phyloP scores from a whole-genome alignment of 805 yeast species.

The Saturnispora quitensis region DNA sequence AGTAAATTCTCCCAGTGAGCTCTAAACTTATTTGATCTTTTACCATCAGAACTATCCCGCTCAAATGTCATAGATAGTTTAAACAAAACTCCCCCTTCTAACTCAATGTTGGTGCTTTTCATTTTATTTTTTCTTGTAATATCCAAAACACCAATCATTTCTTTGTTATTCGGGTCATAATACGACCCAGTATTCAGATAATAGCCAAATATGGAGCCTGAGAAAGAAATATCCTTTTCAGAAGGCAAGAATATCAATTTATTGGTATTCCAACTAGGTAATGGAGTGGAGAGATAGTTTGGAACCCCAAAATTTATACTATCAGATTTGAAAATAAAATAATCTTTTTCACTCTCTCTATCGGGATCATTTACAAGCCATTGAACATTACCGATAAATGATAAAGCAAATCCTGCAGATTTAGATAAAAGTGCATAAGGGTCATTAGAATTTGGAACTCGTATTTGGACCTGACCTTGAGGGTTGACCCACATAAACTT shows the following conservation, averaged over 20 bases:
- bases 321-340: constrained; percentile 55
- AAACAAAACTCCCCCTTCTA: constrained; percentile 54
- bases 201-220: constrained; percentile 21
- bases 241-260: constrained; percentile 39
- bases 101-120: constrained; percentile 47
- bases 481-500: constrained; percentile 41
- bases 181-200: constrained; percentile 16
- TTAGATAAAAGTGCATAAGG: constrained; percentile 66
- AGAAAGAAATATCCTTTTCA: constrained; percentile 15
- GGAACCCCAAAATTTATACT: constrained; percentile 67
- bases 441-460: constrained; percentile 65
- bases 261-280: constrained; percentile 51
- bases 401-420: constrained; percentile 69
- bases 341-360: constrained; percentile 46
- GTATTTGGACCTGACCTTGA: constrained; percentile 42
- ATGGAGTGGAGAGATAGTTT: constrained; percentile 48
- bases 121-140: constrained; percentile 16
- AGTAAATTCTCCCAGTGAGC: constrained; percentile 52
- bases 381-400: constrained; percentile 54
- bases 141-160: constrained; percentile 6
- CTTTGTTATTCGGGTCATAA: constrained; percentile 9
- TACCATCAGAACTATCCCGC: constrained; percentile 29
- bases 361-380: constrained; percentile 58
- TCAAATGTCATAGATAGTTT: constrained; percentile 52
- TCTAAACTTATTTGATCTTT: constrained; percentile 34